Evolutionary conservation across 2,329 filamentous ascomycete genomes (phyloP), one percentile per base, ranked within the genome.

Genomic region (Claviceps cyperi): DNA sequence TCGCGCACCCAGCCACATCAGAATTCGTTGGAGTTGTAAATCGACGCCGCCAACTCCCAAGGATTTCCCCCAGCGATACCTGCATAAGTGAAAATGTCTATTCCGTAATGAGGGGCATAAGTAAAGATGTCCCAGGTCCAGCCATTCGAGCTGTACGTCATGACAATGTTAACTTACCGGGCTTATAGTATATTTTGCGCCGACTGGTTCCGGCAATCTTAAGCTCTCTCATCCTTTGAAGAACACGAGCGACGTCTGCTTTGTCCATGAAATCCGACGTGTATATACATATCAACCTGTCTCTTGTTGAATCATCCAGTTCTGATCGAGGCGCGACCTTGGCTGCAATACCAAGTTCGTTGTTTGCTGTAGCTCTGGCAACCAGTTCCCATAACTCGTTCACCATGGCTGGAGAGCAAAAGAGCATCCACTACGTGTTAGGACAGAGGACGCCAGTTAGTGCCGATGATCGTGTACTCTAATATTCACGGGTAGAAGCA

Each of bases 101-200:
- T 35, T 5, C 39, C 38, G 43, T 24, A 14, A 24, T 36, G 48
- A 35, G 40, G 28, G 7, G 13, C 57, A 55, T 44, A 4, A 35
- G 32, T 21, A 15, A 19, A 38, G 9, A 15, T 11, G 8, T 4
- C 5, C 21, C 32, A 8, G 3, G 5, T 44, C 5, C 13, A 32
- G 32, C 24, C 11, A 24, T 9, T 11, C 11, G 7, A 7, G 36
- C 22, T 4, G 24, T 13, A 22, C 21, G 21, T 21, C 36, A 40
- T 21, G 21, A 37, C 4, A 15, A 39, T 13, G 9, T 36, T 17
- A 5, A 77, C 63, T 71, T 62, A 75, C 84, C 82, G 57, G 76
- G 77, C 60, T 94, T 94, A 68, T 94, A 94, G 62, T 86, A 91
- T 47, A 92, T 80, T 1, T 71, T 67, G 44, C 67, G 69, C 4